These are phyloP conservation scores for Erythrophleum ivorense DNA, from an alignment of 331 rosid genomes.

Conservation along the genomic window DNA sequence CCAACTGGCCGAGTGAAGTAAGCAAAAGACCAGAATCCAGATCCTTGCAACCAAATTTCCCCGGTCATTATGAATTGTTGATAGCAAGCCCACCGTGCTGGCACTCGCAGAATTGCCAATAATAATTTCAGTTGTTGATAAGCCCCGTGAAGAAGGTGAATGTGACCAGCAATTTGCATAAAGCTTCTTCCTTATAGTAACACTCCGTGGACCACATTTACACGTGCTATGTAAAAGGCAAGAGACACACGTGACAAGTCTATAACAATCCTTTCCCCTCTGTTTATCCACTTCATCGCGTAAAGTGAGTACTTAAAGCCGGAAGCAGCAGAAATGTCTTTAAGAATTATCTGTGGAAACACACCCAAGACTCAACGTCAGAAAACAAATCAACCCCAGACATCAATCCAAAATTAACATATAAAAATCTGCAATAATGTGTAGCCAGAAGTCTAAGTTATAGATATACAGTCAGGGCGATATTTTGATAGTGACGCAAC, in stretches of 20 bases:
- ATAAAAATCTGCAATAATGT: not conserved
- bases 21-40: not conserved
- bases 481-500: not conserved
- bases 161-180: not conserved
- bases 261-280: not conserved
- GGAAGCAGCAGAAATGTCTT: not conserved
- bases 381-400: not conserved
- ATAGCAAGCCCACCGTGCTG: not conserved
- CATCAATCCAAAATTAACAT: not conserved
- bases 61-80: not conserved
- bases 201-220: conserved; percentile 10
- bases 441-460: not conserved
- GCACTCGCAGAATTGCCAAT: not conserved
- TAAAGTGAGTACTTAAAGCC: not conserved
- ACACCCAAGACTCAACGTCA: not conserved
- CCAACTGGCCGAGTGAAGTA: not conserved
- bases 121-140: not conserved
- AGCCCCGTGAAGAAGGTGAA: not conserved
- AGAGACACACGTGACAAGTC: not conserved
- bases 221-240: not conserved
- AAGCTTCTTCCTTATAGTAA: not conserved
- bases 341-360: not conserved
- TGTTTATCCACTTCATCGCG: not conserved
- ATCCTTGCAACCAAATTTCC: not conserved
- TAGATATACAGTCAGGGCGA: not conserved